Conservation (phyloP, 495 filamentous ascomycete genomes). For the Poronia punctata region DNA sequence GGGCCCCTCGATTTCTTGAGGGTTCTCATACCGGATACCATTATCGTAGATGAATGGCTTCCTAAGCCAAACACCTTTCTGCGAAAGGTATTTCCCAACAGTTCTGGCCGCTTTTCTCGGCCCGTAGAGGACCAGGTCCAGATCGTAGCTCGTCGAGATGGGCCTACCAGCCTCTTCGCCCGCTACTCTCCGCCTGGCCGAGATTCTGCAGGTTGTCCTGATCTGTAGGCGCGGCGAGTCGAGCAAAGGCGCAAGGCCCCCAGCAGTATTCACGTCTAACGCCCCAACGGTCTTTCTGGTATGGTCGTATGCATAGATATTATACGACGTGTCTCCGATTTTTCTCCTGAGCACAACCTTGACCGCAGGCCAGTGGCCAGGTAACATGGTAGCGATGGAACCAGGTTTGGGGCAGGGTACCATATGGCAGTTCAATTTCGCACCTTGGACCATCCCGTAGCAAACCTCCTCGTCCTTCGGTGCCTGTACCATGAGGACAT, state of each 20-base stretch:
- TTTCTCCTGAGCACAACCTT: slow-evolving; percentile 58
- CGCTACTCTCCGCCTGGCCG: slow-evolving; percentile 48
- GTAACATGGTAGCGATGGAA: slow-evolving; percentile 42
- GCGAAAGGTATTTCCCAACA: slow-evolving; percentile 60
- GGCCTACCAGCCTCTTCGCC: slow-evolving; percentile 45
- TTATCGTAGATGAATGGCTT: slow-evolving; percentile 56
- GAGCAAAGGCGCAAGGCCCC: slow-evolving; percentile 62
- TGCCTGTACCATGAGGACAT: slow-evolving; percentile 39
- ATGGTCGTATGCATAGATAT: slow-evolving; percentile 64
- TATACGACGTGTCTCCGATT: slow-evolving; percentile 41
- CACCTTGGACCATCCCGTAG: slow-evolving; percentile 69
- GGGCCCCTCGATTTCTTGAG: slow-evolving; percentile 40
- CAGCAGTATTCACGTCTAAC: slow-evolving; percentile 63
- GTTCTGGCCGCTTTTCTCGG: slow-evolving; percentile 54
- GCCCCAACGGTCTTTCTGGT: slow-evolving; percentile 63
- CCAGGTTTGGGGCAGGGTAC: slow-evolving; percentile 60
- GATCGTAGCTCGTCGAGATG: slow-evolving; percentile 47
- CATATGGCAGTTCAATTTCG: slow-evolving; percentile 57
- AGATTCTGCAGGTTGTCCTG: slow-evolving; percentile 59
- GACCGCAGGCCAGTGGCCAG: slow-evolving; percentile 60
- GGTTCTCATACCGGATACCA: slow-evolving; percentile 62
- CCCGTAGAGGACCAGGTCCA: slow-evolving; percentile 74
- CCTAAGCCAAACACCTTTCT: slow-evolving; percentile 57
- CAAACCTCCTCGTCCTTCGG: slow-evolving; percentile 62
- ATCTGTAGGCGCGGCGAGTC: slow-evolving; percentile 53